A percentile compares a stretch with the other conserved stretches of the same genome.
phyloP scores from a whole-genome alignment of 441 rosid species.

The Geranium incanum region DNA sequence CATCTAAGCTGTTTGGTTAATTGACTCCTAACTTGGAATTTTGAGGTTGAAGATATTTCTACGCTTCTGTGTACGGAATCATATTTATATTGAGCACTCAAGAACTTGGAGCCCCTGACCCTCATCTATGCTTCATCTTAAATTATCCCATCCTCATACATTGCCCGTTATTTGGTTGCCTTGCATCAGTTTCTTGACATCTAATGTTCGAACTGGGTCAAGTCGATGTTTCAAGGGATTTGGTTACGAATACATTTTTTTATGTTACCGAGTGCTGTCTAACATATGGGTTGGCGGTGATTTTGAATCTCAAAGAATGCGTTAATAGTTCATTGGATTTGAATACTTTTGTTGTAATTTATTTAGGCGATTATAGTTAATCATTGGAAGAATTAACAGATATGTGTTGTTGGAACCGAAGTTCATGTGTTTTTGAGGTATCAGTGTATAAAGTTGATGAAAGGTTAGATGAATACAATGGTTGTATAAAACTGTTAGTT shows the following conservation, averaged over 20 bases:
- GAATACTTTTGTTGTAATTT: background rate
- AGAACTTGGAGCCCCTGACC: background rate
- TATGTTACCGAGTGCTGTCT: background rate
- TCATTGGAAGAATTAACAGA: background rate
- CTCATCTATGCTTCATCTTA: background rate
- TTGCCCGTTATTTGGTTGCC: background rate
- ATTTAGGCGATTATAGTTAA: background rate
- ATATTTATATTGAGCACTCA: background rate
- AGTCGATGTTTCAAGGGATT: too few relatives aligned
- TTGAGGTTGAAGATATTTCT: background rate
- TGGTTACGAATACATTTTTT: background rate
- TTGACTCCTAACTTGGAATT: background rate
- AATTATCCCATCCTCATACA: background rate
- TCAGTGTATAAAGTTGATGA: too few relatives aligned
- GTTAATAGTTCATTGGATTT: background rate
- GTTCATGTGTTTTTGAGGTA: too few relatives aligned
- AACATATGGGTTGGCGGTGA: background rate
- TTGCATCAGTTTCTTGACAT: too few relatives aligned
- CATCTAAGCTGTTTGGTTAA: background rate
- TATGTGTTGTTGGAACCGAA: background rate
- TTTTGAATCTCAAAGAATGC: background rate
- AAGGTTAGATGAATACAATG: too few relatives aligned
- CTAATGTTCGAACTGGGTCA: too few relatives aligned
- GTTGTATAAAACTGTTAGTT: too few relatives aligned
- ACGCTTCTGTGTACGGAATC: background rate